Conservation (phyloP, 768 basidiomycete species). For the Mrakia frigida region DNA sequence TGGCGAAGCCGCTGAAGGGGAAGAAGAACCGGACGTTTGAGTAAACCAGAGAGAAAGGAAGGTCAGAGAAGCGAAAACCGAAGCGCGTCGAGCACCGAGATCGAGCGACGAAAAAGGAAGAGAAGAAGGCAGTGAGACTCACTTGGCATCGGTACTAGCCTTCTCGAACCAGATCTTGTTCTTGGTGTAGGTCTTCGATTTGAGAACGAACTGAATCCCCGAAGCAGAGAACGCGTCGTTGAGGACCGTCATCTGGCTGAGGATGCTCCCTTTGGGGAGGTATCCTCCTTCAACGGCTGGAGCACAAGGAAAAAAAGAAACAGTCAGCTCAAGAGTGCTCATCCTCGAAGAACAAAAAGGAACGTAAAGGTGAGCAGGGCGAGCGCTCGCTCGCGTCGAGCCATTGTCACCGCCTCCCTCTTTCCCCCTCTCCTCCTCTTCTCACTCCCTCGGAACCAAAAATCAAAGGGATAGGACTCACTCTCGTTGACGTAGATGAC, state of each 20-base stretch:
- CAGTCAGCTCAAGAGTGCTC: neutral
- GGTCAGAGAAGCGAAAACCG: neutral
- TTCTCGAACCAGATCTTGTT: neutral
- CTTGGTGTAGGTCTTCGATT: neutral
- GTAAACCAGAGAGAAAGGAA: no score
- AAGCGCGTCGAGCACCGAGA: neutral
- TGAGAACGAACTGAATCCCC: neutral
- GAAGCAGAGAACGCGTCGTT: neutral
- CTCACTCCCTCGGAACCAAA: neutral
- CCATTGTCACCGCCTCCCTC: no score
- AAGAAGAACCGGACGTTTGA: no score
- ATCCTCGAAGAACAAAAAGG: no score
- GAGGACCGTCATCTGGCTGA: neutral
- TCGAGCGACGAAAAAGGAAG: neutral
- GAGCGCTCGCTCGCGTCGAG: no score
- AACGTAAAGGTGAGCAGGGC: no score
- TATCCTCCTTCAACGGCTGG: neutral
- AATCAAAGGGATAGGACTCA: neutral
- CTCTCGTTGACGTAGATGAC: neutral
- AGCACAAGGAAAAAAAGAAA: neutral
- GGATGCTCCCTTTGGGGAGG: neutral
- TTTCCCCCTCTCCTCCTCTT: neutral
- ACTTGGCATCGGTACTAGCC: neutral
- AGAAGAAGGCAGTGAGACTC: neutral
- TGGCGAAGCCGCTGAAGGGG: no score